phyloP scores from a whole-genome alignment of 148 eudicot species.

The Chenopodium suecicum region DNA sequence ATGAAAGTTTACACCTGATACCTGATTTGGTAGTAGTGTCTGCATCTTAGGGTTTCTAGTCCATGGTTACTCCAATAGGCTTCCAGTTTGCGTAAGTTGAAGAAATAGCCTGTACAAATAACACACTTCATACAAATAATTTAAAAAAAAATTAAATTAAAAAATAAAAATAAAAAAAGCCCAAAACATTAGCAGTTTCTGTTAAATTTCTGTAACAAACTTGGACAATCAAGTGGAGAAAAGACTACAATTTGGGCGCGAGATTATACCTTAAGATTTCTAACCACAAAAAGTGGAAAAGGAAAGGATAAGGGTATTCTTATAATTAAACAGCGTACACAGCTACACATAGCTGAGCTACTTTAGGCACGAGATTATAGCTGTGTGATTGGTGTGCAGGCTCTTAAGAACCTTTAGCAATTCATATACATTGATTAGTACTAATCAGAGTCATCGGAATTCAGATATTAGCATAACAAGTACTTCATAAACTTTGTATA shows the following conservation, averaged over 20 bases:
- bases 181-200: constrained; percentile 13
- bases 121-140: background rate
- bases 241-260: too few relatives aligned
- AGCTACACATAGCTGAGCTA: background rate
- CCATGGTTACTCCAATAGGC: constrained; percentile 5
- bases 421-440: background rate
- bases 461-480: background rate
- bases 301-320: background rate
- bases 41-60: background rate
- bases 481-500: too few relatives aligned
- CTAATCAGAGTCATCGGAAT: background rate
- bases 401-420: background rate
- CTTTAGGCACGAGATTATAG: background rate
- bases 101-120: constrained; percentile 2
- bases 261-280: too few relatives aligned
- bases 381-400: constrained; percentile 4
- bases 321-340: background rate
- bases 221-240: constrained; percentile 12
- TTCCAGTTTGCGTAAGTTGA: background rate
- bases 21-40: constrained; percentile 13
- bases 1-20: constrained; percentile 2
- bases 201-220: constrained; percentile 21
- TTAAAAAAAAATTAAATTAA: too few relatives aligned
- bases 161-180: background rate
- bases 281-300: constrained; percentile 3